phyloP scores from a whole-genome alignment of 2,329 filamentous ascomycete species.

The Penicillium sp. region DNA sequence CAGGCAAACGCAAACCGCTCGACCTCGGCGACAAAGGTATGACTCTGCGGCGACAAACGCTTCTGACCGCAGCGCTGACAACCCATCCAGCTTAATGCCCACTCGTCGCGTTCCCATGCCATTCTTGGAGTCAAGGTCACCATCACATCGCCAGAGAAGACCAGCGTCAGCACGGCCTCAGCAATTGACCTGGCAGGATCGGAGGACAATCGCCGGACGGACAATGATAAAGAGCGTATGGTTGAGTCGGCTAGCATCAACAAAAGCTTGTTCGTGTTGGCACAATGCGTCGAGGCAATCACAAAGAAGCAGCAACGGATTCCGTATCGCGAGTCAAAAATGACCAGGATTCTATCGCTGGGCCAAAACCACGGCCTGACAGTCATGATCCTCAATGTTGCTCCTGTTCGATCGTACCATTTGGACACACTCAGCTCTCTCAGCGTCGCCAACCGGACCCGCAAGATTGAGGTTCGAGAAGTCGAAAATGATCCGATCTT shows the following conservation, averaged over 20 bases:
- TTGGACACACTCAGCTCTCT: slow-evolving; percentile 88
- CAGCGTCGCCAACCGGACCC: slow-evolving; percentile 90
- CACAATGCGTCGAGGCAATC: slow-evolving; percentile 93
- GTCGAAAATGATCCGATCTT: slow-evolving; percentile 93
- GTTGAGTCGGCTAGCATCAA: slow-evolving; percentile 97
- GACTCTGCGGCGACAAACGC: slow-evolving; percentile 4
- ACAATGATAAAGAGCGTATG: slow-evolving; percentile 85
- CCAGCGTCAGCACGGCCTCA: slow-evolving; percentile 74
- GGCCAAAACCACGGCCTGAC: slow-evolving; percentile 94
- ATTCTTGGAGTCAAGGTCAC: slow-evolving; percentile 85
- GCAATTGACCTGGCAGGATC: slow-evolving; percentile 94
- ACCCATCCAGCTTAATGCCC: slow-evolving; percentile 63
- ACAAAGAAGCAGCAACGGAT: slow-evolving; percentile 68
- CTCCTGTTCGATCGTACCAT: slow-evolving; percentile 86
- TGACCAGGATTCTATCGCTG: slow-evolving; percentile 87
- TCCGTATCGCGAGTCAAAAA: slow-evolving; percentile 91
- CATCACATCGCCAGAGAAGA: slow-evolving; percentile 63
- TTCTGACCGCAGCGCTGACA: slow-evolving; percentile 19
- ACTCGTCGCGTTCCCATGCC: slow-evolving; percentile 84
- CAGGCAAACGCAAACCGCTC: slow-evolving; percentile 87
- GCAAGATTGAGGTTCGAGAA: slow-evolving; percentile 92
- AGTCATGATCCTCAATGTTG: slow-evolving; percentile 92
- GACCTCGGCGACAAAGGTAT: slow-evolving; percentile 75
- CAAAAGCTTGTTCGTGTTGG: slow-evolving; percentile 90
- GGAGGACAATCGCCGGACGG: slow-evolving; percentile 89